A percentile compares a stretch with the other conserved stretches of the same genome.
These are phyloP conservation scores for Salvia hispanica DNA, from an alignment of 257 asterid species.

Conservation along the genomic window DNA sequence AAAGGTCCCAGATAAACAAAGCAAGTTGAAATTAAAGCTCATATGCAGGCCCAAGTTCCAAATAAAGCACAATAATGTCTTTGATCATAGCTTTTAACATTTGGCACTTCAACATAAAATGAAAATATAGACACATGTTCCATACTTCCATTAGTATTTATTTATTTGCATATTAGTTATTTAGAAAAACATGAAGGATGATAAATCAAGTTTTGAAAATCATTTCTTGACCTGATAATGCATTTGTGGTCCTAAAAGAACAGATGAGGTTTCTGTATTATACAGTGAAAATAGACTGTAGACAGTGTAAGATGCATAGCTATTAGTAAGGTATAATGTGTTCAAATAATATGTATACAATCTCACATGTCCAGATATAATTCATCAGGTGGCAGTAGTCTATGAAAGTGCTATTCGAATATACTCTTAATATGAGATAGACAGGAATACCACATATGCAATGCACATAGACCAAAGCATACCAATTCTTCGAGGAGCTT, in stretches of 20 bases:
- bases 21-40: neutral
- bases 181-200: too few relatives aligned
- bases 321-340: too few relatives aligned
- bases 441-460: slow-evolving; percentile 6
- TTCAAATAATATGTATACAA: too few relatives aligned
- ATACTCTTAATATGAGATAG: neutral
- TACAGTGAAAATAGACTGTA: neutral
- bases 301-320: too few relatives aligned
- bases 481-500: slow-evolving; percentile 74
- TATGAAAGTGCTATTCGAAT: neutral
- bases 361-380: too few relatives aligned
- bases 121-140: neutral
- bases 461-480: slow-evolving; percentile 27
- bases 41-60: neutral
- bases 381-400: neutral
- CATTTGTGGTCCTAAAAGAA: neutral
- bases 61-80: slow-evolving; percentile 12
- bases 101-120: neutral
- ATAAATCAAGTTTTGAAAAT: neutral
- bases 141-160: neutral
- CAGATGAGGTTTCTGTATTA: too few relatives aligned
- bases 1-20: too few relatives aligned
- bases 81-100: neutral
- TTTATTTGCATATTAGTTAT: neutral
- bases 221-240: slow-evolving; percentile 1